Conservation (phyloP, 441 rosid genomes). For the Aquilaria agallochum region DNA sequence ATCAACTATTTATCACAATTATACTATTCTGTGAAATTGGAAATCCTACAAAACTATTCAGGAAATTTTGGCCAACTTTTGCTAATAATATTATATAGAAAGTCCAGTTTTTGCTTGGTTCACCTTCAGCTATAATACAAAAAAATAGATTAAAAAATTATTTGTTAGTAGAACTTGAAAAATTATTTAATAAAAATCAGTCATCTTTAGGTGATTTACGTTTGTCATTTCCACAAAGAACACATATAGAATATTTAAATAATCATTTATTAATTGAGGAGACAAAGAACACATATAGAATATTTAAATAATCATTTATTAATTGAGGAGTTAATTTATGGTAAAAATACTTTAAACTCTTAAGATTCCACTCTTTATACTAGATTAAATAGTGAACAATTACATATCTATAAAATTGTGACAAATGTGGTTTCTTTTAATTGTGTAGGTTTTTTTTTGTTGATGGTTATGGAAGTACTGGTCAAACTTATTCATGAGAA, state of each 20-base stretch:
- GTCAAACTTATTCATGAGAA: no score
- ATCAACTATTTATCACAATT: neutral
- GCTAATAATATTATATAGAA: neutral
- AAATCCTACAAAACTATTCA: neutral
- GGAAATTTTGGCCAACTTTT: neutral
- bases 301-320: neutral
- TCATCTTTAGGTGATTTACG: neutral
- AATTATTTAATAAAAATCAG: neutral
- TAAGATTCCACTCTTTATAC: neutral
- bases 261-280: no score
- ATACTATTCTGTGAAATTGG: neutral
- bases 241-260: neutral
- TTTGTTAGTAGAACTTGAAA: neutral
- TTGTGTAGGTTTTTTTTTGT: neutral
- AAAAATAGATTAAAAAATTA: neutral
- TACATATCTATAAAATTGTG: neutral
- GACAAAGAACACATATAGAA: neutral
- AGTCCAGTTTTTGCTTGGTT: neutral
- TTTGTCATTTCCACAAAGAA: neutral
- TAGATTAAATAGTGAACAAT: neutral
- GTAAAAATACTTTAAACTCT: neutral
- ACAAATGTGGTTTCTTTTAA: neutral
- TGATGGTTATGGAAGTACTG: no score
- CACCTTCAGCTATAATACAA: neutral
- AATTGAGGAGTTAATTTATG: neutral